phyloP scores from a whole-genome alignment of 1,284 basidiomycete genomes.

The Neonothopanus nambi region DNA sequence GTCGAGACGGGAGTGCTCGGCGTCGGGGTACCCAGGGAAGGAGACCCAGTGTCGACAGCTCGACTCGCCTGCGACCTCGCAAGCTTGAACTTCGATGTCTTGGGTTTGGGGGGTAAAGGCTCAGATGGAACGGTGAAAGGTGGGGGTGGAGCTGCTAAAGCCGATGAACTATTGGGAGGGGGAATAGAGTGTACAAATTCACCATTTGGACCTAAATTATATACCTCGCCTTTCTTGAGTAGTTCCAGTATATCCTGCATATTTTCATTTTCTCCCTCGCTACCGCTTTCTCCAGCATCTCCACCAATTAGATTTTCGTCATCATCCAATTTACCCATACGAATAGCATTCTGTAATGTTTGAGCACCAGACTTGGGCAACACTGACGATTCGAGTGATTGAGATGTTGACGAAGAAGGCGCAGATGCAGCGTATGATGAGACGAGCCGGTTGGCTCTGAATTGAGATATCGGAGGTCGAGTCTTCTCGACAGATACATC shows the following conservation, averaged over 20 bases:
- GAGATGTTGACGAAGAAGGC: slow-evolving; percentile 34
- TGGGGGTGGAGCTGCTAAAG: slow-evolving; percentile 16
- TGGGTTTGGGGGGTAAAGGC: slow-evolving; percentile 15
- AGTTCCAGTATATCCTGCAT: slow-evolving; percentile 57
- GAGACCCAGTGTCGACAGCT: background rate
- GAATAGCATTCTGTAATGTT: slow-evolving; percentile 56
- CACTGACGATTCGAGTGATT: slow-evolving; percentile 41
- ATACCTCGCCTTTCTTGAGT: slow-evolving; percentile 55
- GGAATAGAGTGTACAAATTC: too few relatives aligned
- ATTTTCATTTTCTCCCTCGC: slow-evolving; percentile 53
- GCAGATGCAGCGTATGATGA: slow-evolving; percentile 42
- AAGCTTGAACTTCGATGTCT: slow-evolving; percentile 40
- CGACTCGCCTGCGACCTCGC: slow-evolving; percentile 21
- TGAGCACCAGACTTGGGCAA: slow-evolving; percentile 53
- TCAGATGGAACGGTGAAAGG: slow-evolving; percentile 14
- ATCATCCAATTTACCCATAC: slow-evolving; percentile 59
- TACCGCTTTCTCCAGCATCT: slow-evolving; percentile 53
- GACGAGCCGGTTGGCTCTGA: slow-evolving; percentile 55
- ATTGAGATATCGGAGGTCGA: slow-evolving; percentile 58
- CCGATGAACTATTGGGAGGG: slow-evolving; percentile 21
- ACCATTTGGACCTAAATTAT: slow-evolving; percentile 55
- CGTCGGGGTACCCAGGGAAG: slow-evolving; percentile 19
- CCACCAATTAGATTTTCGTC: slow-evolving; percentile 55
- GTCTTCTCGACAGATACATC: slow-evolving; percentile 25
- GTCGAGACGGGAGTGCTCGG: slow-evolving; percentile 28